phyloP scores from a whole-genome alignment of 2,329 filamentous ascomycete species.

The Nemania sp. region DNA sequence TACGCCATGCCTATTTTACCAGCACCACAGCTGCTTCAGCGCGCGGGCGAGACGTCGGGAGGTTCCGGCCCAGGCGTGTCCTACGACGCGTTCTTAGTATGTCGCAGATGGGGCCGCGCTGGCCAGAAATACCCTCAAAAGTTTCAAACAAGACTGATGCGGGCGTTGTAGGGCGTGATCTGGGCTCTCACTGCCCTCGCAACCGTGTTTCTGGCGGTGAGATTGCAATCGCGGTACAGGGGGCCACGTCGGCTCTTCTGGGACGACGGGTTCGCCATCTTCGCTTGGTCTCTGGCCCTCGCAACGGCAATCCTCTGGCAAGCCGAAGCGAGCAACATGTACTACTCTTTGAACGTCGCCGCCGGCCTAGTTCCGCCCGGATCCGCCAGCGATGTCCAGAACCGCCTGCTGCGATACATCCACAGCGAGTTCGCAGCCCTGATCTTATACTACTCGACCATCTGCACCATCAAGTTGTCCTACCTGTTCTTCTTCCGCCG shows the following conservation, averaged over 20 bases:
- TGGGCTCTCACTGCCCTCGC: background rate
- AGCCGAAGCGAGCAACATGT: conserved; percentile 2
- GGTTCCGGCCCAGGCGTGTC: no score
- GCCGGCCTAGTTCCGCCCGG: background rate
- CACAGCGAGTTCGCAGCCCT: background rate
- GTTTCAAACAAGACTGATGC: no score
- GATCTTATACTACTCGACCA: conserved; percentile 24
- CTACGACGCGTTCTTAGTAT: no score
- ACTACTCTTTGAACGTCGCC: background rate
- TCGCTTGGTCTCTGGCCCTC: background rate
- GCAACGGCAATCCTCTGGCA: conserved; percentile 8
- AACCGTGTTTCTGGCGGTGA: background rate
- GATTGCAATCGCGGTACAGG: background rate
- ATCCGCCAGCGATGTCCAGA: background rate
- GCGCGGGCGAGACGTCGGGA: no score
- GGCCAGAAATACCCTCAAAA: no score
- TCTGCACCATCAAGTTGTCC: conserved; percentile 24
- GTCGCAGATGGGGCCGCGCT: no score
- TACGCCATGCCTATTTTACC: no score
- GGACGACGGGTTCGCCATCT: background rate
- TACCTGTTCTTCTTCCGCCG: conserved; percentile 32
- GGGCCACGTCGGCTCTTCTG: background rate
- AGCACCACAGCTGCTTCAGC: no score
- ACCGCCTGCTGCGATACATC: background rate
- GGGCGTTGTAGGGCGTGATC: background rate